Percentiles rank a stretch among this genome's conserved stretches.
These are phyloP conservation scores for Xerocomellus intermedius DNA, from an alignment of 768 basidiomycete genomes.

Conservation along the genomic window DNA sequence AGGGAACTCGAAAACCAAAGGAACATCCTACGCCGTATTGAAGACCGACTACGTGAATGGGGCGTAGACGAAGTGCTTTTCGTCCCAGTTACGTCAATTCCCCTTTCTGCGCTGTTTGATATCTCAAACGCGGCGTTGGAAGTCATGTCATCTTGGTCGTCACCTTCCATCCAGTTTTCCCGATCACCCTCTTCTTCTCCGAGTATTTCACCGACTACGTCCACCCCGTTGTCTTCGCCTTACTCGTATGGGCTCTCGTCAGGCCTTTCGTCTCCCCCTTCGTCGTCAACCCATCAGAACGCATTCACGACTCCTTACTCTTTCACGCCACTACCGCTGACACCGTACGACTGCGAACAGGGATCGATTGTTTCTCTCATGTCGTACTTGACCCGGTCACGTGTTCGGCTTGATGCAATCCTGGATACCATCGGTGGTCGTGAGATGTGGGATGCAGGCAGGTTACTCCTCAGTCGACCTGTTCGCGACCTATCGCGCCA, in stretches of 20 bases:
- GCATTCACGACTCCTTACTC: conserved; percentile 31
- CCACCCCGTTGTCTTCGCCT: conserved; percentile 34
- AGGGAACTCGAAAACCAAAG: conserved; percentile 40
- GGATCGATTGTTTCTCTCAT: conserved; percentile 25
- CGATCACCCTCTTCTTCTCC: conserved; percentile 31
- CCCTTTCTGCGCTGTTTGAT: conserved; percentile 24
- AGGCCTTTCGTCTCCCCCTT: conserved; percentile 22
- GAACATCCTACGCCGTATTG: conserved; percentile 43
- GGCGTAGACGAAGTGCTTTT: conserved; percentile 80
- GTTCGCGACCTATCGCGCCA: conserved; percentile 30
- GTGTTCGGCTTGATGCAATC: conserved; percentile 65
- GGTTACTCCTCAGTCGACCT: conserved; percentile 50
- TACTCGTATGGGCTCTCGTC: conserved; percentile 26
- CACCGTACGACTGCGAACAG: conserved; percentile 28
- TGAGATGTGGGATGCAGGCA: conserved; percentile 74
- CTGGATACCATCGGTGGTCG: conserved; percentile 82
- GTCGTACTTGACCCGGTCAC: conserved; percentile 28
- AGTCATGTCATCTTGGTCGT: conserved; percentile 19
- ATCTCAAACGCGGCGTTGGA: conserved; percentile 20
- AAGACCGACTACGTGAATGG: conserved; percentile 59
- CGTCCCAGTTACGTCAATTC: conserved; percentile 33
- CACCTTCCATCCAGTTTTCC: conserved; percentile 26
- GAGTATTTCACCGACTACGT: conserved; percentile 29
- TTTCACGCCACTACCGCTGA: conserved; percentile 29
- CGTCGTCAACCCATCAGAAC: conserved; percentile 26